phyloP scores from a whole-genome alignment of 2,329 filamentous ascomycete genomes.

The Ophiostoma himal-ulmi region DNA sequence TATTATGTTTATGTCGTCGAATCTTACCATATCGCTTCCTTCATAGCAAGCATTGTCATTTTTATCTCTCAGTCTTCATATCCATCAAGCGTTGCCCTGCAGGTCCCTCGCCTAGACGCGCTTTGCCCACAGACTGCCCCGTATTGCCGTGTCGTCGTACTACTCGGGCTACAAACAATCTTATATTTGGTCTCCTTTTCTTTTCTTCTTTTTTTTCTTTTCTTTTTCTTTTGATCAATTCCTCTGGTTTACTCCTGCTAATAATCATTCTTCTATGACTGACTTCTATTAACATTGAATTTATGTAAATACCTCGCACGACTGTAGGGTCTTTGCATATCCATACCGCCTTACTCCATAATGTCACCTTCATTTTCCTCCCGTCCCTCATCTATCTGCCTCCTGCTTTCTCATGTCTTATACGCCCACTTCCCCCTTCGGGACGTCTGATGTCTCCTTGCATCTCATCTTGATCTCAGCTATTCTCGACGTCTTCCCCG shows the following conservation, averaged over 20 bases:
- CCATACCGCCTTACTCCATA: neutral
- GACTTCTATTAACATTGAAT: neutral
- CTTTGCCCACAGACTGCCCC: slow-evolving; percentile 6
- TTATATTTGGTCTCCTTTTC: neutral
- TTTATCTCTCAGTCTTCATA: neutral
- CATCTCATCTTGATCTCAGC: slow-evolving; percentile 7
- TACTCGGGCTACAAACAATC: neutral
- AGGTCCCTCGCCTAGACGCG: slow-evolving; percentile 15
- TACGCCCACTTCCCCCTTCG: slow-evolving; percentile 2
- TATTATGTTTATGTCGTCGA: neutral
- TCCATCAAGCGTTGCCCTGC: slow-evolving; percentile 10
- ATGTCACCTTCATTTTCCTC: neutral
- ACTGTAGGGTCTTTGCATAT: neutral
- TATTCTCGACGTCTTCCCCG: neutral
- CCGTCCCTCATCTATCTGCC: neutral
- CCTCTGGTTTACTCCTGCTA: neutral
- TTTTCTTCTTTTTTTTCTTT: neutral
- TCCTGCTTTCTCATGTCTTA: neutral
- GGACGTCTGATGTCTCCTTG: slow-evolving; percentile 10
- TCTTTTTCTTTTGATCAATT: neutral
- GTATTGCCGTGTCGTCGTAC: slow-evolving; percentile 11
- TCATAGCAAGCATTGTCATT: neutral
- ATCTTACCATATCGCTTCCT: neutral
- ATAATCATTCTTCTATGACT: neutral
- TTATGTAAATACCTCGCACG: neutral